Conservation (phyloP, 2,329 filamentous ascomycete species). For the Metarhizium rileyi region DNA sequence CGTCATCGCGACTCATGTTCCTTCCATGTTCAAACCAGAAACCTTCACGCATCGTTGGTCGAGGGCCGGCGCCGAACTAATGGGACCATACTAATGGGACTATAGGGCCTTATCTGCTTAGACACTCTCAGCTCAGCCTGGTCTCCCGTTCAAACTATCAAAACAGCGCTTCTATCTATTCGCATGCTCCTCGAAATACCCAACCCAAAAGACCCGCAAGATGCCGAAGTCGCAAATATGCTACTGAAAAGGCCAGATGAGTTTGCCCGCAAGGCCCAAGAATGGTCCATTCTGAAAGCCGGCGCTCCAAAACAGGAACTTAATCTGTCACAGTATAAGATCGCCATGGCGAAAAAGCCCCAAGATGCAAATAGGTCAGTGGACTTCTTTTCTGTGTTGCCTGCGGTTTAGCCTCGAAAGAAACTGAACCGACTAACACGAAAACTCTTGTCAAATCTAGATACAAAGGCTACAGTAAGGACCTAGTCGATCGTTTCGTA, state of each 20-base stretch:
- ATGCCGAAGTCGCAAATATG: slow-evolving; percentile 91
- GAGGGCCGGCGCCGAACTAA: background rate
- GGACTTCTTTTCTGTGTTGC: background rate
- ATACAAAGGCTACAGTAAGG: slow-evolving; percentile 80
- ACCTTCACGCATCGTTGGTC: background rate
- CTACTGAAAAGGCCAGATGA: slow-evolving; percentile 67
- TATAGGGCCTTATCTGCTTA: slow-evolving; percentile 93
- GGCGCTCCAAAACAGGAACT: slow-evolving; percentile 51
- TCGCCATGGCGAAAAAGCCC: slow-evolving; percentile 11
- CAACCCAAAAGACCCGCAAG: slow-evolving; percentile 93
- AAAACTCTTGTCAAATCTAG: slow-evolving; percentile 29
- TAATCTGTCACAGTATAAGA: slow-evolving; percentile 29
- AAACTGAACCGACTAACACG: background rate
- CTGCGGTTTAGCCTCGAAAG: background rate
- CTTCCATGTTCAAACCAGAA: background rate
- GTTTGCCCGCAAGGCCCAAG: slow-evolving; percentile 73
- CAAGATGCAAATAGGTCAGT: slow-evolving; percentile 20
- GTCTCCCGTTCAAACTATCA: slow-evolving; percentile 95
- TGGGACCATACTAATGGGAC: too few species aligned
- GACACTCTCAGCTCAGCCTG: slow-evolving; percentile 84
- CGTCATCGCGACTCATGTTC: background rate
- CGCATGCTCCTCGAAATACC: slow-evolving; percentile 88
- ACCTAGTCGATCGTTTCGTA: slow-evolving; percentile 73
- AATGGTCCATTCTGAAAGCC: slow-evolving; percentile 83
- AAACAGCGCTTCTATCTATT: slow-evolving; percentile 84